A percentile compares a stretch with the other conserved stretches of the same genome.
phyloP scores from a whole-genome alignment of 2,329 filamentous ascomycete genomes.

The Zymoseptoria brevis region DNA sequence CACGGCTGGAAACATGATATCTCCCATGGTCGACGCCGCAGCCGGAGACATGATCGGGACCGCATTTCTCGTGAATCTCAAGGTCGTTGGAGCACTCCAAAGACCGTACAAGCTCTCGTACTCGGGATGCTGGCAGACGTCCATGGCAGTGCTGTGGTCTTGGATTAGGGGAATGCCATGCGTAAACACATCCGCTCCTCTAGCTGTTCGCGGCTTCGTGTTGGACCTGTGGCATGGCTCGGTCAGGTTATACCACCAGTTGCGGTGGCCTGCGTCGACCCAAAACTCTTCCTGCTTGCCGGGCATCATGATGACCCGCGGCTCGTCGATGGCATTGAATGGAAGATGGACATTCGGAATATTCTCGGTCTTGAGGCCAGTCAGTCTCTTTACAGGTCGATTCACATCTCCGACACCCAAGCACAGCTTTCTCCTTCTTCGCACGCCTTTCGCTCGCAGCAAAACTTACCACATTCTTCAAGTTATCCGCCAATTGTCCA shows the following conservation, averaged over 20 bases:
- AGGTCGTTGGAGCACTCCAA: conserved; percentile 37
- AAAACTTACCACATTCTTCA: background rate
- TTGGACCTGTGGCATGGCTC: background rate
- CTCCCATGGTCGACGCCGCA: conserved; percentile 39
- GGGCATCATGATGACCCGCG: conserved; percentile 32
- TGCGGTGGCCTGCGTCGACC: background rate
- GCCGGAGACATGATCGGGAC: conserved; percentile 44
- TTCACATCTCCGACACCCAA: background rate
- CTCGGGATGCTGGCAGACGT: conserved; percentile 42
- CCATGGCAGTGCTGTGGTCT: conserved; percentile 4
- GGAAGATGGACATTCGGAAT: conserved; percentile 38
- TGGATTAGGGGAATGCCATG: conserved; percentile 1
- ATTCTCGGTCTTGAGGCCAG: background rate
- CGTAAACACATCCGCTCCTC: background rate
- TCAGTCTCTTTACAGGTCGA: background rate
- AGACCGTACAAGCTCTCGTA: conserved; percentile 41
- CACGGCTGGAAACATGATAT: conserved; percentile 42
- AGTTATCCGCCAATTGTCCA: background rate
- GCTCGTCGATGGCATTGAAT: conserved; percentile 45
- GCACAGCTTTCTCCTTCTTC: background rate
- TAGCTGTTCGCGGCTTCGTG: background rate
- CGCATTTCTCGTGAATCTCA: conserved; percentile 34
- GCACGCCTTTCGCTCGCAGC: background rate
- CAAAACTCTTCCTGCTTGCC: background rate
- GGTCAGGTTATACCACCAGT: background rate